These are phyloP conservation scores for Eimeria necatrix DNA, from an alignment of 169 alveolate species.

Conservation along the genomic window DNA sequence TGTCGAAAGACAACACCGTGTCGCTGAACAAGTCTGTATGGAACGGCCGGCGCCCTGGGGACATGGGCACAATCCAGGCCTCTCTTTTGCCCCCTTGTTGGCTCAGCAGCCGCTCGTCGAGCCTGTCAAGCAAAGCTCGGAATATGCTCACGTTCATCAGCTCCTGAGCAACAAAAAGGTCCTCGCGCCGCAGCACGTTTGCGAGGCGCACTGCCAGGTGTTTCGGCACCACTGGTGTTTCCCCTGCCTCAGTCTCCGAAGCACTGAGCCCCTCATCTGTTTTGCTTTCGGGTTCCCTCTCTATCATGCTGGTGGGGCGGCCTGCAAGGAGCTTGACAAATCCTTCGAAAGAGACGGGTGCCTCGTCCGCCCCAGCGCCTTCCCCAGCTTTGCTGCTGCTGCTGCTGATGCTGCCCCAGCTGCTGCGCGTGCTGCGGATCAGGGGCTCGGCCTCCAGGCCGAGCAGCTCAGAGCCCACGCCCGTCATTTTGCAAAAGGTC, in stretches of 20 bases:
- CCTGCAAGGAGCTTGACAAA: not conserved
- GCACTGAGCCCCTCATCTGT: not conserved
- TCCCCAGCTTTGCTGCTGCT: not conserved
- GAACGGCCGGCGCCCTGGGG: slow-evolving; percentile 22
- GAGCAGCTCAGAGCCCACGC: not conserved
- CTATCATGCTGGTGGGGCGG: not conserved
- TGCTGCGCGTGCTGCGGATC: too few relatives aligned
- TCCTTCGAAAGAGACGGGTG: not conserved
- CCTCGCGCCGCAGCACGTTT: not conserved
- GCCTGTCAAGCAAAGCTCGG: not conserved
- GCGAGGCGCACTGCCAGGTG: slow-evolving; percentile 2
- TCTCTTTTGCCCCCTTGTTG: not conserved
- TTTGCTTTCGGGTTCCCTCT: not conserved
- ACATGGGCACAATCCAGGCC: not conserved
- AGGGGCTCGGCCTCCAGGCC: not conserved
- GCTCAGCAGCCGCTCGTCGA: not conserved
- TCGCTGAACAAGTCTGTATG: not conserved
- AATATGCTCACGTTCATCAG: not conserved
- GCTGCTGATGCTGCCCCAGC: too few relatives aligned
- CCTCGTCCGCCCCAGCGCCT: not conserved
- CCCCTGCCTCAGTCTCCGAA: not conserved
- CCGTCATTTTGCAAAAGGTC: not conserved
- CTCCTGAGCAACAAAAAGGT: not conserved
- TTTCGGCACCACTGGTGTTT: not conserved
- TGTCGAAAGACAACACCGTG: not conserved